These are phyloP conservation scores for Vitis hybrid DNA, from an alignment of 177 flowering plant genomes.

Conservation along the genomic window DNA sequence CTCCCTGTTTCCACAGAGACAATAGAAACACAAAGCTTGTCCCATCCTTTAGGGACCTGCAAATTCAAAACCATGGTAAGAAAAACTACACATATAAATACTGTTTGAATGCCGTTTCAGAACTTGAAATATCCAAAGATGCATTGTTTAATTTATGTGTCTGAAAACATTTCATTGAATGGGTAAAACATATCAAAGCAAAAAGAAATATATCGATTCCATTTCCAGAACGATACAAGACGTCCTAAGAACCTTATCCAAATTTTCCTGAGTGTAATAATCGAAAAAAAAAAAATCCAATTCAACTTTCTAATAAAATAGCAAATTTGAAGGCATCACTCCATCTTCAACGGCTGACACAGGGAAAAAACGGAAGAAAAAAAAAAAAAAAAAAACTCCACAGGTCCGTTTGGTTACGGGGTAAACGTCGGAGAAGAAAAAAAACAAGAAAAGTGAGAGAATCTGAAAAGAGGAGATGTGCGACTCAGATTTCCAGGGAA, in stretches of 20 bases:
- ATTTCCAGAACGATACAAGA: background rate
- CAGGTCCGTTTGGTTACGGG: background rate
- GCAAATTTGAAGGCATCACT: too few species aligned
- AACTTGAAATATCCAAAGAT: background rate
- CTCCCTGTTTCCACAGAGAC: slow-evolving; percentile 18
- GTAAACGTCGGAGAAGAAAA: background rate
- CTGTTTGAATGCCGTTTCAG: background rate
- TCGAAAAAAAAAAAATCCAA: too few species aligned
- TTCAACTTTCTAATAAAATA: too few species aligned
- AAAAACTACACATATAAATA: background rate
- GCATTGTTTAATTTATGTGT: background rate
- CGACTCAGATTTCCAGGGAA: background rate
- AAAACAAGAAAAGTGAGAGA: background rate
- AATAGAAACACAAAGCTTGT: slow-evolving; percentile 22
- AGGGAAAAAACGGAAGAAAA: background rate
- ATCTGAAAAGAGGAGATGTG: background rate
- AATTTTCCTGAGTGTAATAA: background rate
- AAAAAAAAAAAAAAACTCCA: background rate
- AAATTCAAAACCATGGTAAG: background rate
- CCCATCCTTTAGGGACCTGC: slow-evolving; percentile 31
- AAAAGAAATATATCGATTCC: background rate
- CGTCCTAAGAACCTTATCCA: background rate
- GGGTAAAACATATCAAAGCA: background rate
- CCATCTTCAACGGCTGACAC: background rate
- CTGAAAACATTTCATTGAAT: background rate